Evolutionary conservation across 768 basidiomycete genomes (phyloP).

Genomic region (Botryobasidium botryosum): DNA sequence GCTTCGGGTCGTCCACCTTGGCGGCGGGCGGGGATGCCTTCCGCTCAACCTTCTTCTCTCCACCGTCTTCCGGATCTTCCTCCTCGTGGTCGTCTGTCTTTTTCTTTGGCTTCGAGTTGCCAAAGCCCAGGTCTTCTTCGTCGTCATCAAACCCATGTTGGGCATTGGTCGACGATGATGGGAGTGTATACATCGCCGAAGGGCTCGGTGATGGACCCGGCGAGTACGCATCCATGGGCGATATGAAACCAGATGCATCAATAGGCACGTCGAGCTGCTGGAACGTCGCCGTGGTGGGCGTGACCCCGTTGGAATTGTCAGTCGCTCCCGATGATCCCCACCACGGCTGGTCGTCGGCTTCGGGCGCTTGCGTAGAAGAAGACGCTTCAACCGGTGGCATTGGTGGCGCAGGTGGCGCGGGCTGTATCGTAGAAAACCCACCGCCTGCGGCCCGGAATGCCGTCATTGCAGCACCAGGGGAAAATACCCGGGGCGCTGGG

Average conservation of each 20-base stretch:
- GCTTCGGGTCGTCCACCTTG: too few species aligned
- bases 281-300: conserved; percentile 59
- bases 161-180: conserved; percentile 4
- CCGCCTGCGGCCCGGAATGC: conserved; percentile 23
- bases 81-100: conserved; percentile 19
- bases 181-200: conserved; percentile 3
- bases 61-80: conserved; percentile 10
- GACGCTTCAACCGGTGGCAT: too few species aligned
- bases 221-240: conserved; percentile 53
- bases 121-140: conserved; percentile 81
- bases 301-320: conserved; percentile 23
- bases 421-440: background rate
- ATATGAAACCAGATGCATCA: conserved; percentile 50
- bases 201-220: conserved; percentile 24
- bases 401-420: too few species aligned
- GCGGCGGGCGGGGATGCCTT: conserved; percentile 10
- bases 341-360: background rate
- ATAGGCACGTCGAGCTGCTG: conserved; percentile 30
- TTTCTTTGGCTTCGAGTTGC: conserved; percentile 39
- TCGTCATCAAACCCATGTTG: conserved; percentile 28
- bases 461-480: conserved; percentile 34
- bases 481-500: conserved; percentile 30
- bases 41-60: conserved; percentile 1
- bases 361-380: too few species aligned
- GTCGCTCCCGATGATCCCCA: background rate